A percentile compares a stretch with the other conserved stretches of the same genome.
Conservation (phyloP, 2,329 filamentous ascomycete species). For the Verticillium dahliae region DNA sequence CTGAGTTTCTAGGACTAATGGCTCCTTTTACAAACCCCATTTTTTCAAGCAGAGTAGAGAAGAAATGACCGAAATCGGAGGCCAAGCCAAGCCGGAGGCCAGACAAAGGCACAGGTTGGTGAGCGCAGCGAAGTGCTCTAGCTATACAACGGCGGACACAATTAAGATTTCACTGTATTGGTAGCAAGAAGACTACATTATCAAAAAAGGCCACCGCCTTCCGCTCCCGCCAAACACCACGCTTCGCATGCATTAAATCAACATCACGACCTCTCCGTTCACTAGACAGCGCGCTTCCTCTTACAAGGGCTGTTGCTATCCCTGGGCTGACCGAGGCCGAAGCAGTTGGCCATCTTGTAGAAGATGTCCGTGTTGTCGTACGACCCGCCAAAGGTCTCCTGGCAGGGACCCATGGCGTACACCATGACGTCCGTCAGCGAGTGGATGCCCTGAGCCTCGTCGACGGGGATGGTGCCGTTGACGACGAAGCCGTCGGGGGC, state of each 20-base stretch:
- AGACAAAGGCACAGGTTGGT: background rate
- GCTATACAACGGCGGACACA: no score
- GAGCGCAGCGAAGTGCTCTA: no score
- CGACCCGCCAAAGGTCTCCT: constrained; percentile 66
- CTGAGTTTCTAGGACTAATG: no score
- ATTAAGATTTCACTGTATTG: background rate
- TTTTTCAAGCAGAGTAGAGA: no score
- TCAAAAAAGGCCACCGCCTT: background rate
- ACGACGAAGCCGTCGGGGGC: constrained; percentile 60
- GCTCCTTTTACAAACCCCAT: no score
- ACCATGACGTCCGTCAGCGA: constrained; percentile 73
- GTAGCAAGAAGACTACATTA: background rate
- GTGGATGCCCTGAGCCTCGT: constrained; percentile 63
- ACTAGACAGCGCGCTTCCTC: background rate
- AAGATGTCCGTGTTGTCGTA: constrained; percentile 69
- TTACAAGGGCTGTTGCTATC: constrained; percentile 1
- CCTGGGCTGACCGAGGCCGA: constrained; percentile 42
- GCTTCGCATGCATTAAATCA: background rate
- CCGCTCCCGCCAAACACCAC: background rate
- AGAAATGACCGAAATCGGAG: no score
- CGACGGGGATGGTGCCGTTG: constrained; percentile 66
- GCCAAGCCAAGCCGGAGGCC: no score
- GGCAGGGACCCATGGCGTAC: constrained; percentile 72
- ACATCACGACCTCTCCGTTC: background rate
- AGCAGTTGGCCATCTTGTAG: constrained; percentile 64